Base-by-base conservation (phyloP, 352 stramenopile genomes). In the Globisporangium nunn region DNA sequence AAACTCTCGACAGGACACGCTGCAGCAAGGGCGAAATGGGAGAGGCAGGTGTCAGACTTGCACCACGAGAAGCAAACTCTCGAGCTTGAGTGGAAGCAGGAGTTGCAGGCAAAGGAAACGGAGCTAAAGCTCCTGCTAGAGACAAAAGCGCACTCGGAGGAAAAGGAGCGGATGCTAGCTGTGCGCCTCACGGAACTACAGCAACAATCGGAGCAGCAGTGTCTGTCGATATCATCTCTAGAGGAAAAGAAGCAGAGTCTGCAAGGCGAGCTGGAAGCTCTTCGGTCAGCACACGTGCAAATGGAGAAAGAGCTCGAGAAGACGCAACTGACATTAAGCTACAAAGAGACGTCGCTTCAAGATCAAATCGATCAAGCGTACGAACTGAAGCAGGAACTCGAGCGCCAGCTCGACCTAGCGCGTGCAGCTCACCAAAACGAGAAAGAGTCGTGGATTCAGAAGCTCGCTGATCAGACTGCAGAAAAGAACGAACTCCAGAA, bases 401-500 rank as follows among this genome's bases (percentile, higher is more conserved):
- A 43, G 17, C 56, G 67, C 4, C 59, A 87, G 50, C 30, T 85
- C 4, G 68, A 81, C 3, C 30, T 45, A 8, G 51, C 79, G 50
- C 75, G 70, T 8, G 50, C 10, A 4, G 60, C 56, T 0, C 68
- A 87, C 18, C 73, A 80, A 28, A 37, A 54, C 8, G 72, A 91
- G 28, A 76, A 71, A 35, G 83, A 89, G 54, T 57, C 68, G 23
- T 88, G 72, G 75, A 90, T 91, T 50, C 67, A 78, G 40, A 74
- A 74, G 15, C 57, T 83, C 29, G 79, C 77, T 4, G 81, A 90
- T 23, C 75, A 85, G 48, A 72, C 74, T 4, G 73, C 79, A 2
- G 78, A 89, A 41, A 82, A 78, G 50, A 65, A 72, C 18, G 62
- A 71, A 7, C 35, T 83, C 0, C 78, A 86, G 35, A 84, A 78